Conservation (phyloP, 2,329 filamentous ascomycete species). For the Colletotrichum chrysophilum region DNA sequence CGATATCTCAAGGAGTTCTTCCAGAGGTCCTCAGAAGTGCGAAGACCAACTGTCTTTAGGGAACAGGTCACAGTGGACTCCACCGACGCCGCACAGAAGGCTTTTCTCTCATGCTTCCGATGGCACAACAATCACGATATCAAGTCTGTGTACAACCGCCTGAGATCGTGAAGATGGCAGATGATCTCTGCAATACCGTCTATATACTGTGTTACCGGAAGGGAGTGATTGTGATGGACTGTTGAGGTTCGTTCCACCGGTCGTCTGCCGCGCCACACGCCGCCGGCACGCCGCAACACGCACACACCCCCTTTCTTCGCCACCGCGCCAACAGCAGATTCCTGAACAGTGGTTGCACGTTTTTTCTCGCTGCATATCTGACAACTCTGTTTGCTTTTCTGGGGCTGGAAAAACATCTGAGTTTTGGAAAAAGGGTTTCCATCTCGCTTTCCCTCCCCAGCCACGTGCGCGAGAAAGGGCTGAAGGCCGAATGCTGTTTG, state of each 20-base stretch:
- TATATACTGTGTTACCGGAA: neutral
- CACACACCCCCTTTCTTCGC: neutral
- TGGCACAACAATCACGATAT: neutral
- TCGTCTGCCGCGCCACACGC: neutral
- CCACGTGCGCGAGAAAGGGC: neutral
- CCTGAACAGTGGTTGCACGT: neutral
- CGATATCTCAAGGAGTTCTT: neutral
- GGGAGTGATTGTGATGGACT: neutral
- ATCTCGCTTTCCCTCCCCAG: too few species aligned
- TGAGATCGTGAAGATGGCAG: neutral
- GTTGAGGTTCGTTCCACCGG: neutral
- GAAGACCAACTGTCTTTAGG: neutral
- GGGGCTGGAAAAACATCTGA: neutral
- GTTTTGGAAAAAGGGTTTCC: neutral
- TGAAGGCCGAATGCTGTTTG: neutral
- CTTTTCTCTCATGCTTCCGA: neutral
- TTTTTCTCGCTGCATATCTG: neutral
- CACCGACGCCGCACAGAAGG: rapidly evolving
- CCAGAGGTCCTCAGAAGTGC: neutral
- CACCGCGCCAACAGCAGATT: neutral
- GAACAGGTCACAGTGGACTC: neutral
- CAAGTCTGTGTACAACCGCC: rapidly evolving
- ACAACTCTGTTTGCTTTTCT: neutral
- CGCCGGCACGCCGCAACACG: neutral
- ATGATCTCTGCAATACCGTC: neutral